Evolutionary conservation across 73 alveolate genomes (phyloP).

Genomic region (Effrenium voratum): DNA sequence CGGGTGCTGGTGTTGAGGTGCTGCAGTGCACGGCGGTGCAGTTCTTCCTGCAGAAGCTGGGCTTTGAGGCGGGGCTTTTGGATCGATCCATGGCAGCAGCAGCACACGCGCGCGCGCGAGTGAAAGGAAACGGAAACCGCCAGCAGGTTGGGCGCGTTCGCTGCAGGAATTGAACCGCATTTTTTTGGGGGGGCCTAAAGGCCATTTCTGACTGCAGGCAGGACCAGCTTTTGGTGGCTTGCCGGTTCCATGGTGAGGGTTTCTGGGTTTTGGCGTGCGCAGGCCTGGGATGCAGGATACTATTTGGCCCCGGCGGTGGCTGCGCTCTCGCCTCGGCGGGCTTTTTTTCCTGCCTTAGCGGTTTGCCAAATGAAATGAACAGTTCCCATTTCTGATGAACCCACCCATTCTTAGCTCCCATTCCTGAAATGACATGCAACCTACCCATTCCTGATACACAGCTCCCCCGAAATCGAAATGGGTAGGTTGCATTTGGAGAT

Average conservation of each 20-base stretch:
- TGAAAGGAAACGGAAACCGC: too few relatives aligned
- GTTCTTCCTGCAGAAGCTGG: conserved; percentile 71
- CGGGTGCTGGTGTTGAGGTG: background rate
- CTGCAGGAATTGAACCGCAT: background rate
- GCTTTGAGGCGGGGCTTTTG: conserved; percentile 12
- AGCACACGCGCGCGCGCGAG: too few relatives aligned
- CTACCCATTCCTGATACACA: too few relatives aligned
- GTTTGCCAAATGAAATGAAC: too few relatives aligned
- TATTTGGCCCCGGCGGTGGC: conserved; percentile 66
- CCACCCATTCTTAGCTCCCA: too few relatives aligned
- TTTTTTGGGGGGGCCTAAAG: background rate
- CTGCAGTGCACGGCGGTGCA: conserved; percentile 76
- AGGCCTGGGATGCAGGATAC: conserved; percentile 85
- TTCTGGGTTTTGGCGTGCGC: background rate
- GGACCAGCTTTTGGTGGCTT: background rate
- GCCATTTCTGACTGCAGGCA: background rate
- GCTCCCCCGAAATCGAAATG: too few relatives aligned
- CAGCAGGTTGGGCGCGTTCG: background rate
- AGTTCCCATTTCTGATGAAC: too few relatives aligned
- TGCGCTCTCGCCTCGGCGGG: background rate
- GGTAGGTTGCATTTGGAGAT: too few relatives aligned
- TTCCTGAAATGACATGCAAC: too few relatives aligned
- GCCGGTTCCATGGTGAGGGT: background rate
- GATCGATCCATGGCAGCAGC: background rate
- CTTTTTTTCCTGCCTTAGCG: too few relatives aligned